Percentiles rank a stretch among this genome's conserved stretches.
Conservation (phyloP, 176 grass and related monocot species). For the Cenchrus purpureus region DNA sequence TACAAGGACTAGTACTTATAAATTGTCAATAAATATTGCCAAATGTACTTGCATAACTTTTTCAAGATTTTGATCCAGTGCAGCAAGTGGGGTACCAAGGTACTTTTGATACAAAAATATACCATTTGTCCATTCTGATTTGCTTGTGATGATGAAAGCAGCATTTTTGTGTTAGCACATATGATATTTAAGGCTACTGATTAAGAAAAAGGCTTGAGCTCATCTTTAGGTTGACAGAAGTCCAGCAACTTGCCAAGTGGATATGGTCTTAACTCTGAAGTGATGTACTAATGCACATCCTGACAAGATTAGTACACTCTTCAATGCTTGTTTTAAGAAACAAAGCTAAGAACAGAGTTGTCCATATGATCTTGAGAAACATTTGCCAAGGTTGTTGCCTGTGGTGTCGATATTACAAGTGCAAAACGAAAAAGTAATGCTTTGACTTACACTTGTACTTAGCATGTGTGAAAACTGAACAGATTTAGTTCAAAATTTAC, state of each 20-base stretch:
- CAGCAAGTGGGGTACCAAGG: conserved; percentile 3
- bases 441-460: not conserved
- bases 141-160: conserved; percentile 1
- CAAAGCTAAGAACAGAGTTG: not conserved
- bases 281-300: not conserved
- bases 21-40: conserved; percentile 13
- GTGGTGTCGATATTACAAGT: not conserved
- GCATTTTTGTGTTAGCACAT: not conserved
- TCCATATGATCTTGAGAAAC: not conserved
- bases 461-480: not conserved
- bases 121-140: not conserved
- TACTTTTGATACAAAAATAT: not conserved
- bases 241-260: not conserved
- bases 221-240: not conserved
- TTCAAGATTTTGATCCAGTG: not conserved
- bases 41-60: not conserved
- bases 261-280: not conserved
- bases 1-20: not conserved
- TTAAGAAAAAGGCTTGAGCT: not conserved
- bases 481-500: not conserved
- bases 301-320: not conserved
- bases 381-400: not conserved
- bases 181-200: not conserved
- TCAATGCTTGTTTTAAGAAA: not conserved
- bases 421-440: not conserved